Evolutionary conservation across 805 yeast genomes (phyloP), one percentile per base, ranked within the genome.

Genomic region (Cyberlindnera subsufficiens): DNA sequence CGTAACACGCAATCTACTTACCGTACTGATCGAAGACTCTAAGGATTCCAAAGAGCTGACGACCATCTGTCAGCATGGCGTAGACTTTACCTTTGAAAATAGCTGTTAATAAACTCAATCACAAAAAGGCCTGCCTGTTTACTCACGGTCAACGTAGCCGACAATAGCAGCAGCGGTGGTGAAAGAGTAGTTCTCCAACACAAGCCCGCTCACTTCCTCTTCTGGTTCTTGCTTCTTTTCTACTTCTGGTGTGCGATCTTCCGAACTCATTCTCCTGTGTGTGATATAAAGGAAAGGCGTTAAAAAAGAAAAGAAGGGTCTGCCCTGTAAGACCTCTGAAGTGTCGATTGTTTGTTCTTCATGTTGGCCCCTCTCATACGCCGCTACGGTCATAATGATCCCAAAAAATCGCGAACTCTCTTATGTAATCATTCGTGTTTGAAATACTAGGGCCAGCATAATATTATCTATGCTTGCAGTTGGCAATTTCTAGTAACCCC

Each of bases 1-100:
- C 3, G 5, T 16, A 15, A 25, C 11, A 29, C 10, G 11, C 8
- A 29, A 17, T 15, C 15, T 7, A 56, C 63, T 29, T 44, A 57
- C 77, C 85, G 62, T 82, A 93, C 64, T 91, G 97, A 67, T 93
- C 99, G 64, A 91, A 93, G 3, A 97, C 88, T 63, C 99, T 77
- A 52, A 93, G 71, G 19, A 90, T 85, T 15, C 99, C 99, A 59
- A 86, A 82, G 29, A 91, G 67, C 50, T 82, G 80, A 52, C 91
- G 76, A 32, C 98, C 98, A 63, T 91, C 98, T 58, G 96, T 81
- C 51, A 93, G 71, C 35, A 87, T 72, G 3, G 88, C 95, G 54
- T 86, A 83, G 29, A 93, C 86, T 57, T 82, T 78, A 57, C 67
- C 74, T 70, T 9, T 19, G 32, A 9, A 18, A 32, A 8, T 10